Percentiles rank a stretch among this genome's conserved stretches.
Conservation (phyloP, 768 basidiomycete species). For the Rhizopogon vinicolor region DNA sequence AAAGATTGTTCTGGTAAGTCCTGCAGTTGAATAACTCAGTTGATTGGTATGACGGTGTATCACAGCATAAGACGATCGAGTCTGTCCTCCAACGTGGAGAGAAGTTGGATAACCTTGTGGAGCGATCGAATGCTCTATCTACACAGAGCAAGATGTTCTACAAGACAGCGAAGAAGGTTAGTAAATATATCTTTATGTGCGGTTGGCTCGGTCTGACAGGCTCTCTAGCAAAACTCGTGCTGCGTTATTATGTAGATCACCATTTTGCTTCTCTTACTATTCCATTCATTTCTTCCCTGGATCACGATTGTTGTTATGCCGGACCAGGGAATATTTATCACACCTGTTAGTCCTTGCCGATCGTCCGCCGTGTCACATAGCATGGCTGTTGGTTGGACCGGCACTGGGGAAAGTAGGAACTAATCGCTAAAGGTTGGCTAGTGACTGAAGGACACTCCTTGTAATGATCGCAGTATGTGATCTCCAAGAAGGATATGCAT, state of each 20-base stretch:
- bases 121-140: constrained; percentile 85
- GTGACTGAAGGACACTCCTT: too few relatives aligned
- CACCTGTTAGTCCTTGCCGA: neutral
- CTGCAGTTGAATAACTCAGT: neutral
- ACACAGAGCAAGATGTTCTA: constrained; percentile 97
- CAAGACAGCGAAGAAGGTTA: constrained; percentile 98
- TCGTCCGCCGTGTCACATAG: neutral
- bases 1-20: constrained; percentile 90
- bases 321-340: neutral
- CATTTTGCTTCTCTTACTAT: constrained; percentile 1
- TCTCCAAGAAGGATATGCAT: too few relatives aligned
- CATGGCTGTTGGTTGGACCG: neutral
- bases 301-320: neutral
- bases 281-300: constrained; percentile 9
- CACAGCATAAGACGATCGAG: constrained; percentile 98
- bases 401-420: too few relatives aligned
- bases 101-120: constrained; percentile 93
- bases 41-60: neutral
- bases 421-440: too few relatives aligned
- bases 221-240: constrained; percentile 88
- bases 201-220: constrained; percentile 6
- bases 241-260: constrained; percentile 74
- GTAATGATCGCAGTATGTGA: too few relatives aligned
- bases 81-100: constrained; percentile 94
- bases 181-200: constrained; percentile 11